Evolutionary conservation across 2,329 filamentous ascomycete species (phyloP).

Genomic region (Monosporascus ibericus): DNA sequence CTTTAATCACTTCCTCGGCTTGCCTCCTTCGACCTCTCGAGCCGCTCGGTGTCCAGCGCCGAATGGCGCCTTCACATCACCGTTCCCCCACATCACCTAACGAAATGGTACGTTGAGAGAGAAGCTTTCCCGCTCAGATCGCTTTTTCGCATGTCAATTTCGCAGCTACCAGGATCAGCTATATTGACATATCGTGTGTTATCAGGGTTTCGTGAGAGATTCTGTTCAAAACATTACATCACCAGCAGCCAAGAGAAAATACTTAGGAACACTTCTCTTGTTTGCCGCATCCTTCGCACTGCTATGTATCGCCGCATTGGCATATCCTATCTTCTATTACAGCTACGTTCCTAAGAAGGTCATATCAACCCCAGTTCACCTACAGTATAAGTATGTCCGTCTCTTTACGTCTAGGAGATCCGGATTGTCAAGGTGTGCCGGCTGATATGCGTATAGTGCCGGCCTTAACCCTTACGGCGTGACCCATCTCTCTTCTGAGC

Average conservation of each 20-base stretch:
- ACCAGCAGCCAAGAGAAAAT: constrained; percentile 42
- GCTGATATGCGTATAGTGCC: constrained; percentile 27
- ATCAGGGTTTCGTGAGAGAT: constrained; percentile 21
- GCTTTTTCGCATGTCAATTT: neutral
- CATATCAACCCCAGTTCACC: constrained; percentile 44
- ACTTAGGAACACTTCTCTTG: constrained; percentile 42
- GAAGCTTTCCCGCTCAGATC: constrained; percentile 1
- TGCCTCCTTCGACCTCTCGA: neutral
- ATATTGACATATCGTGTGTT: neutral
- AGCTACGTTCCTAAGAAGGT: constrained; percentile 51
- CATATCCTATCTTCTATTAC: constrained; percentile 49
- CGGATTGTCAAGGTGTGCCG: neutral
- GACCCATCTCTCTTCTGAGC: constrained; percentile 39
- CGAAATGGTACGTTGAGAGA: constrained; percentile 12
- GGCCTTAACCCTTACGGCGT: constrained; percentile 49
- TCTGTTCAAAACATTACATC: constrained; percentile 39
- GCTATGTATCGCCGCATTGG: constrained; percentile 40
- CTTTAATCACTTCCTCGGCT: neutral
- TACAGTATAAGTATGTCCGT: constrained; percentile 51
- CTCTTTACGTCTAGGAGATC: neutral
- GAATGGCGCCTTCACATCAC: constrained; percentile 7
- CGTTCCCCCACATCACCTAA: neutral
- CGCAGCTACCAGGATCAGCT: neutral
- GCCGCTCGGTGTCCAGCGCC: constrained; percentile 2
- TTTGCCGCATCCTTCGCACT: constrained; percentile 36